Base-by-base conservation (phyloP, 2,329 filamentous ascomycete species). In the Ascosphaera apis region DNA sequence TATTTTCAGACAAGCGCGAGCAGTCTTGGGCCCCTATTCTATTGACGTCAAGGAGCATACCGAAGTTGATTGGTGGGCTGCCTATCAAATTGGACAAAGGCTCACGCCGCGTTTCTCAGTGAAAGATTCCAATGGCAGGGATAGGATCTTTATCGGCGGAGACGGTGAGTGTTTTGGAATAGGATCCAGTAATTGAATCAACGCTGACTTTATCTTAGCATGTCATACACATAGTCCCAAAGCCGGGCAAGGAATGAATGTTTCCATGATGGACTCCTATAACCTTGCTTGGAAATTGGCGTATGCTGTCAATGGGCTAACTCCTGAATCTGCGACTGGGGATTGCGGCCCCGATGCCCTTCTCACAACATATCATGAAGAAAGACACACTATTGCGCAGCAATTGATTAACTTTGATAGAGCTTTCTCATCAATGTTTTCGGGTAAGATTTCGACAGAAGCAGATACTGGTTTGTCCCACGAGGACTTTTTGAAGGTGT, bases 31-130 rank as follows among this genome's bases (percentile, higher is more conserved):
- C 33, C 74, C 76, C 1, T 80, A 78, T 48, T 63, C 57, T 4
- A 73, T 80, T 38, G 64, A 69, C 39, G 78, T 74, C 0, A 54
- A 54, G 34, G 41, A 45, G 12, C 43, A 47, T 62, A 71, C 74
- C 41, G 59, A 61, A 4, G 66, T 76, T 1, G 72, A 77, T 45
- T 80, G 76, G 76, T 82, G 70, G 54, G 77, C 76, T 0, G 75
- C 76, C 2, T 82, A 82, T 45, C 74, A 76, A 32, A 79, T 82
- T 41, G 75, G 76, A 6, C 76, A 82, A 51, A 73, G 76, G 0
- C 74, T 57, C 6, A 49, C 53, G 2, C 45, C 50, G 18, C 41
- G 47, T 2, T 60, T 61, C 38, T 49, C 53, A 0, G 46, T 79
- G 23, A 66, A 75, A 1, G 72, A 76, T 37, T 67, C 62, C 13